A percentile compares a stretch with the other conserved stretches of the same genome.
Conservation (phyloP, 306 rosid genomes). For the Cucumis cinereus region DNA sequence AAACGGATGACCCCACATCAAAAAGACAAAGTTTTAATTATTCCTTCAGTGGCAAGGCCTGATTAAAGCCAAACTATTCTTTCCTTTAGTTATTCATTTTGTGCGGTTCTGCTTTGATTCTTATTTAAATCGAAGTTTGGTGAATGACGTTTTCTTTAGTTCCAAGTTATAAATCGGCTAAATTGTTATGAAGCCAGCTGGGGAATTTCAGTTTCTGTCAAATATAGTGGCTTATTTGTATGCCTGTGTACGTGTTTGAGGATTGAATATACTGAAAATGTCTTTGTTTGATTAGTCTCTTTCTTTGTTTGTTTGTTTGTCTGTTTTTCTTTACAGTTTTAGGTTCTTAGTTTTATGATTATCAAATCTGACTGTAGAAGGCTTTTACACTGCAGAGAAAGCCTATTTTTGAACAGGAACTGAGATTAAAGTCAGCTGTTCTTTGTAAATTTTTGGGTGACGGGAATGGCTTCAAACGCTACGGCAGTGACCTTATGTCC, state of each 20-base stretch:
- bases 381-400: neutral
- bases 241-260: neutral
- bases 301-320: neutral
- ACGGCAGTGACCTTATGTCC: constrained; percentile 27
- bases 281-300: neutral
- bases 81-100: neutral
- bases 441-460: constrained; percentile 1
- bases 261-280: neutral
- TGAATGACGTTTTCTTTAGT: constrained; percentile 2
- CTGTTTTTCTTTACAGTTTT: neutral
- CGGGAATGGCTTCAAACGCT: constrained; percentile 32
- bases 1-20: neutral
- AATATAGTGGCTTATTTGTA: neutral
- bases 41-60: neutral
- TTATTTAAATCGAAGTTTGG: neutral
- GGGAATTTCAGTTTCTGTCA: neutral
- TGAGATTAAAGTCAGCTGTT: constrained; percentile 11
- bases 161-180: neutral
- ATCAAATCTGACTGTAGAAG: neutral
- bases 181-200: neutral
- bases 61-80: neutral
- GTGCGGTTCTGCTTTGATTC: neutral
- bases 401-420: constrained; percentile 12
- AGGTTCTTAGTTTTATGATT: neutral
- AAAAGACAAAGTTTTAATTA: neutral